These are phyloP conservation scores for Ganoderma lingzhi DNA, from an alignment of 1,284 basidiomycete genomes.

Conservation along the genomic window DNA sequence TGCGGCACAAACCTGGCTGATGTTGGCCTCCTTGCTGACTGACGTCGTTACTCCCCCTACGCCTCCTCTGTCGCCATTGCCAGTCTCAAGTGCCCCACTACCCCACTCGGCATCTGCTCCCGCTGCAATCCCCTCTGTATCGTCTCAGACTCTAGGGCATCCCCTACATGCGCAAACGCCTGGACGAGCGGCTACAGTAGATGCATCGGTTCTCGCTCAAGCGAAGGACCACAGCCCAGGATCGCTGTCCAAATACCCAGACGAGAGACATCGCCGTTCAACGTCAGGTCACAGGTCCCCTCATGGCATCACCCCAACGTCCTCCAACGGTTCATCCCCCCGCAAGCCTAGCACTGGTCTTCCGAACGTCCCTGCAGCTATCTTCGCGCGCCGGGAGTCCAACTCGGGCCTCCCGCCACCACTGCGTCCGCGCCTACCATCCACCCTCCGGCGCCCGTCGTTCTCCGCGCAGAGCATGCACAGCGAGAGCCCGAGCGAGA, in stretches of 20 bases:
- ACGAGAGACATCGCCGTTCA: slow-evolving; percentile 27
- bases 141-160: slow-evolving; percentile 8
- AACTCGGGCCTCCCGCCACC: slow-evolving; percentile 30
- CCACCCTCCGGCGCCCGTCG: slow-evolving; percentile 37
- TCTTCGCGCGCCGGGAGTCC: slow-evolving; percentile 38
- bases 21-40: slow-evolving; percentile 66
- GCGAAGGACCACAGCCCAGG: slow-evolving; percentile 32
- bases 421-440: slow-evolving; percentile 34
- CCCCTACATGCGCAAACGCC: slow-evolving; percentile 11
- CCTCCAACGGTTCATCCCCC: slow-evolving; percentile 69
- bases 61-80: slow-evolving; percentile 36
- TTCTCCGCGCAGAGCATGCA: slow-evolving; percentile 37
- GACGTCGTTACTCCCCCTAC: slow-evolving; percentile 48
- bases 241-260: slow-evolving; percentile 29
- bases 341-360: slow-evolving; percentile 51
- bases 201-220: slow-evolving; percentile 12
- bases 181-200: slow-evolving; percentile 33
- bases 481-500: slow-evolving; percentile 35
- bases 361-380: slow-evolving; percentile 49
- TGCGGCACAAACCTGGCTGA: slow-evolving; percentile 74
- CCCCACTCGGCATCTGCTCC: slow-evolving; percentile 55
- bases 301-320: slow-evolving; percentile 43
- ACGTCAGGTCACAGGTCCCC: slow-evolving; percentile 37
- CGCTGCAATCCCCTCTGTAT: slow-evolving; percentile 45
- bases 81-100: slow-evolving; percentile 35